A percentile compares a stretch with the other conserved stretches of the same genome.
Evolutionary conservation across 2,329 filamentous ascomycete genomes (phyloP).

Genomic region (Dothistroma pini): DNA sequence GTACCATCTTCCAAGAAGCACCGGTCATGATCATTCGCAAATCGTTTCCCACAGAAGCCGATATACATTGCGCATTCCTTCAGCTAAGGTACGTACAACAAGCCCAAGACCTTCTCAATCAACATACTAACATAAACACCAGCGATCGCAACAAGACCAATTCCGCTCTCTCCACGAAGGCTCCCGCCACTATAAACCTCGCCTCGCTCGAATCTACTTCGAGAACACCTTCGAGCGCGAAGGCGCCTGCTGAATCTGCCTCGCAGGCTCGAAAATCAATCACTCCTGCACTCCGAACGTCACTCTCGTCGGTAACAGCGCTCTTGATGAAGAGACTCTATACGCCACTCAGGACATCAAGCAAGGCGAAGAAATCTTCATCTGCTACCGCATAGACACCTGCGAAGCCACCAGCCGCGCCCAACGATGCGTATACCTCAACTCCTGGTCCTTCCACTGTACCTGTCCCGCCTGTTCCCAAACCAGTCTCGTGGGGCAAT

Average conservation of each 20-base stretch:
- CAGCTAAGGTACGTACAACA: background rate
- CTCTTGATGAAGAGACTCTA: background rate
- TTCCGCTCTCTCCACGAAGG: constrained; percentile 3
- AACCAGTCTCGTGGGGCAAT: background rate
- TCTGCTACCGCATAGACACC: background rate
- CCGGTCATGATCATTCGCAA: background rate
- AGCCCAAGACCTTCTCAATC: background rate
- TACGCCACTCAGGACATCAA: background rate
- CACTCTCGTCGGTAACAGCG: background rate
- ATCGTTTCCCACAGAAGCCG: background rate
- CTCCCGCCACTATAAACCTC: background rate
- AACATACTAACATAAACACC: background rate
- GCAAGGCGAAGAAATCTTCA: background rate
- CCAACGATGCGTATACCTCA: background rate
- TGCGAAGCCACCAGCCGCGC: background rate
- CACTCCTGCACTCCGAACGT: constrained; percentile 3
- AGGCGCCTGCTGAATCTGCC: background rate
- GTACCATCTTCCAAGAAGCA: background rate
- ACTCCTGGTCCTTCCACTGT: background rate
- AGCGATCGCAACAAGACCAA: background rate
- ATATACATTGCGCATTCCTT: background rate
- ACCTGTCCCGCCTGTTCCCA: background rate
- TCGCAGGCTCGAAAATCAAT: constrained; percentile 1
- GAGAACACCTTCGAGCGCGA: constrained; percentile 5
- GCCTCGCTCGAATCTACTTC: constrained; percentile 2